Conservation (phyloP, 805 yeast species). For the Candida caryicola region DNA sequence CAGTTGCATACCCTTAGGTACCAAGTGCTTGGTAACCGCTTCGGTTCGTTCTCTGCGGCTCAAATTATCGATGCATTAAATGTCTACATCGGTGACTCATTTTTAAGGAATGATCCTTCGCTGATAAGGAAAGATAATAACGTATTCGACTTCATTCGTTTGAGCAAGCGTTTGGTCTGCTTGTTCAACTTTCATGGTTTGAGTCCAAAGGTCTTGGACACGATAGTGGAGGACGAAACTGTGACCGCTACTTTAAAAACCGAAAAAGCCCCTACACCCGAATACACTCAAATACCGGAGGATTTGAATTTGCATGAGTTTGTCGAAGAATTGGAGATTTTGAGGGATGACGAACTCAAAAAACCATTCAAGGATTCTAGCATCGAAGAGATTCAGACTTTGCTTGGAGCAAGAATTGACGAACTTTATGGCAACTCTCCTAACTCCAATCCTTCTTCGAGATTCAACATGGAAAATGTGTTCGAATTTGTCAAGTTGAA, state of each 20-base stretch:
- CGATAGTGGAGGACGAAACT: neutral
- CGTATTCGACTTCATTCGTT: slow-evolving; percentile 5
- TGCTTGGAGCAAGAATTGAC: slow-evolving; percentile 16
- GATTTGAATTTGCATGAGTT: slow-evolving; percentile 15
- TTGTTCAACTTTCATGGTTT: slow-evolving; percentile 8
- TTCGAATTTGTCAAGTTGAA: slow-evolving; percentile 16
- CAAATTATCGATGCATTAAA: slow-evolving; percentile 11
- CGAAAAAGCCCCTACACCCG: neutral
- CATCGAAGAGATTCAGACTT: slow-evolving; percentile 12
- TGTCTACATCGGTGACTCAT: slow-evolving; percentile 2
- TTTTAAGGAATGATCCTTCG: slow-evolving; percentile 1
- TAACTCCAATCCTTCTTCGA: slow-evolving; percentile 10
- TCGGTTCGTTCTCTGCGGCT: slow-evolving; percentile 4
- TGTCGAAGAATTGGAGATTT: slow-evolving; percentile 17
- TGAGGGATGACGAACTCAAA: slow-evolving; percentile 12
- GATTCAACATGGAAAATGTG: slow-evolving; percentile 13
- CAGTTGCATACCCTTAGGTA: slow-evolving; percentile 18
- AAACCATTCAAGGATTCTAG: slow-evolving; percentile 8
- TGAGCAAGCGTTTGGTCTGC: slow-evolving; percentile 3
- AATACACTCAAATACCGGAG: slow-evolving; percentile 17
- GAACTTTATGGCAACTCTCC: slow-evolving; percentile 11
- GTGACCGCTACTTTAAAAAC: neutral
- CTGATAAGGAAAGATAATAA: neutral
- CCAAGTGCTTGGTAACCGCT: slow-evolving; percentile 4
- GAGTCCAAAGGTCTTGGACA: slow-evolving; percentile 8